Evolutionary conservation across 2,329 filamentous ascomycete genomes (phyloP), one percentile per base, ranked within the genome.

Genomic region (Lasiodiplodia sp.): DNA sequence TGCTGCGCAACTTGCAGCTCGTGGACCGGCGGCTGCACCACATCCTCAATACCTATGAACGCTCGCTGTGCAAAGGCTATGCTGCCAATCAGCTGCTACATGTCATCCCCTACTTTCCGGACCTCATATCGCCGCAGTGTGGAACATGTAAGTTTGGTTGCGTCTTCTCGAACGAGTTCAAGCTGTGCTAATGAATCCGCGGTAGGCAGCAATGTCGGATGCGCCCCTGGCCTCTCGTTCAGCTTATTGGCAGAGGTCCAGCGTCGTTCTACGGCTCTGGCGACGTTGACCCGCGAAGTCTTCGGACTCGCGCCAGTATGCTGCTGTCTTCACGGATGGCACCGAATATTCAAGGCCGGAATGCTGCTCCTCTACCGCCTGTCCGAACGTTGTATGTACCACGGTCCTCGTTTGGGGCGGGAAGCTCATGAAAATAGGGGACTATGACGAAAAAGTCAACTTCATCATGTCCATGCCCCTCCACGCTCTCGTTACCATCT

Each of bases 1-100:
- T 53, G 11, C n/a, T 68, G 14, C 49, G 40, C 14, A 68, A 57
- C 58, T 25, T 68, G 25, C 18, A 44, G 37, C 58, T 64, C 23
- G 58, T 68, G 18, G 51, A 68, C 28, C 60, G 38, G n/a, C 58
- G 67, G 16, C 38, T 56, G n/a, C 21, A 57, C 49, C 7, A 8
- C n/a, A 58, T 65, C 8, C 49, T 68, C 49, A 47, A 23, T n/a
- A 21, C 58, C 11, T 68, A 64, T n/a, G 67, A 68, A 31, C 58
- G 51, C 38, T 64, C 57, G 23, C 25, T 65, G n/a, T 64, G 58
- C 51, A 37, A 21, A n/a, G 49, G 51, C 12, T 64, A 64, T 38
- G 67, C 51, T 1, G 21, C 51, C 28, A 64, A 64, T 7, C 67
- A 68, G 52, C 53, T 68, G 14, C 58, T 40, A 3, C 12, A 12